A percentile compares a stretch with the other conserved stretches of the same genome.
These are phyloP conservation scores for Alternaria triticina DNA, from an alignment of 2,329 filamentous ascomycete genomes.

Conservation along the genomic window DNA sequence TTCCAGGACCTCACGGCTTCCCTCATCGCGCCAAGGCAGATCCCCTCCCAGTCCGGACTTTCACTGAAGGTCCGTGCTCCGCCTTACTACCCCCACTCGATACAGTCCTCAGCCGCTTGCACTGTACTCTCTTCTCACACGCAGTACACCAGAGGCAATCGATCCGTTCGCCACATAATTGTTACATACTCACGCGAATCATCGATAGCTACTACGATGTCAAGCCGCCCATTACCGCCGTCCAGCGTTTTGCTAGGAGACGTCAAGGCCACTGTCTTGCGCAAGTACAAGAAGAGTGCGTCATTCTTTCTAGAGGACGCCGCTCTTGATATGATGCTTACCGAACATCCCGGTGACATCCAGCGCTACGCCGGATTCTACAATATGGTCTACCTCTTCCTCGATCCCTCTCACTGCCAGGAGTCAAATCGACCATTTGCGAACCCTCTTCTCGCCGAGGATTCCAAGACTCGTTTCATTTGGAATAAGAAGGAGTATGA, in stretches of 20 bases:
- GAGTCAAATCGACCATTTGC: not conserved
- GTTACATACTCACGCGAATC: not conserved
- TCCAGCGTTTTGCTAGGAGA: not conserved
- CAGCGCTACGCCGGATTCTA: not conserved
- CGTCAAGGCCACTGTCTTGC: not conserved
- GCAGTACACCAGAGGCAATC: not conserved
- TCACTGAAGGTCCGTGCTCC: not conserved
- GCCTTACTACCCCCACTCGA: not conserved
- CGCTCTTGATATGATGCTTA: not conserved
- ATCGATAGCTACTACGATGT: not conserved
- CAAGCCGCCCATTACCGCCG: not conserved
- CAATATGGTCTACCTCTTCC: not conserved
- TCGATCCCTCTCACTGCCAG: not conserved
- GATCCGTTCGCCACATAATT: not conserved
- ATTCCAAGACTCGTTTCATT: not conserved
- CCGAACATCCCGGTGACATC: not conserved
- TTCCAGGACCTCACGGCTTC: not conserved
- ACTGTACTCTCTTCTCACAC: not conserved
- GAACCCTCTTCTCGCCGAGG: not conserved
- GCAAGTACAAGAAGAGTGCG: not conserved
- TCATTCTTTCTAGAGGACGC: not conserved
- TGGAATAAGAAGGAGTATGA: not conserved
- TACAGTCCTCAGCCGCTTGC: not conserved
- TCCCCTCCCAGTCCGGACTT: not conserved
- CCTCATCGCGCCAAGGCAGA: not conserved